Evolutionary conservation across 257 asterid species (phyloP).

Genomic region (Oldenlandia corymbosa): DNA sequence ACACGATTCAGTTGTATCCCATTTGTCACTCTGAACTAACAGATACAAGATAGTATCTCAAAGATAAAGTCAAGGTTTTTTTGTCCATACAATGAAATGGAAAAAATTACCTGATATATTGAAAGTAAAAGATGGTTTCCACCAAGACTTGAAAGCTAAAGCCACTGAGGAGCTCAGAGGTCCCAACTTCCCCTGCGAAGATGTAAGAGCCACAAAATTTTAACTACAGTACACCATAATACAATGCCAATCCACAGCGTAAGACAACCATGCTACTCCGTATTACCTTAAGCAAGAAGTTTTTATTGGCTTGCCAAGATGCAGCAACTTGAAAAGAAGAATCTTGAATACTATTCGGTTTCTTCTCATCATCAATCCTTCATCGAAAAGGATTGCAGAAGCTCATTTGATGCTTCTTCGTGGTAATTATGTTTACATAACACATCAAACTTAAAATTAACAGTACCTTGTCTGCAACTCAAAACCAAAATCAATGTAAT

Average conservation of each 20-base stretch:
- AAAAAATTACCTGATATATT: conserved; percentile 66
- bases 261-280: not conserved
- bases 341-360: conserved; percentile 49
- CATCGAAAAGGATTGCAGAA: conserved; percentile 18
- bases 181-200: conserved; percentile 75
- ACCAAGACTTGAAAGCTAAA: conserved; percentile 92
- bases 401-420: conserved; percentile 11
- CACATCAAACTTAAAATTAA: not conserved
- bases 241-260: not conserved
- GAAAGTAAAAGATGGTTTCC: conserved; percentile 91
- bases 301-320: conserved; percentile 96
- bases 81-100: no score
- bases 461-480: conserved; percentile 78
- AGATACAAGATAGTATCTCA: no score
- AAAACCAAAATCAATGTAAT: conserved; percentile 87
- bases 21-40: not conserved
- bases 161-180: conserved; percentile 80
- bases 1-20: not conserved
- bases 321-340: conserved; percentile 88
- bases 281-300: conserved; percentile 68
- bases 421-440: not conserved
- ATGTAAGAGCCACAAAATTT: conserved; percentile 9
- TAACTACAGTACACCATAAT: conserved; percentile 5
- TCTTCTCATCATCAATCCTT: conserved; percentile 56
- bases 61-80: not conserved